Evolutionary conservation across 2,329 filamentous ascomycete species (phyloP).

Genomic region (Ampelomyces quisqualis): DNA sequence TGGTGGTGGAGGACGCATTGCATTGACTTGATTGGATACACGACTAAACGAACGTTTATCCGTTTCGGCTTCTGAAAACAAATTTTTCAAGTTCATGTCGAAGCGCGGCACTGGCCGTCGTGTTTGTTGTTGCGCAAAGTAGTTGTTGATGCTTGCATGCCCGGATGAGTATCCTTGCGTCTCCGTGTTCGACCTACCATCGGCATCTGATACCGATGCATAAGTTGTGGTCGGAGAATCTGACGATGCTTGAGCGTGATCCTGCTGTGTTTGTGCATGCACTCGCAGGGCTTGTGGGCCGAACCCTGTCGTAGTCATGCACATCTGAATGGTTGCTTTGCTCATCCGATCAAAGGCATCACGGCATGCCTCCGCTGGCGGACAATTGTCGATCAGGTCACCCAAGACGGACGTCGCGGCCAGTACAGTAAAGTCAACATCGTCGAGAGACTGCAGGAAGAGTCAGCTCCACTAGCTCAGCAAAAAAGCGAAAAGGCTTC

Average conservation of each 20-base stretch:
- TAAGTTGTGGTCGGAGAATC: conserved; percentile 29
- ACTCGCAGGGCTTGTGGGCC: conserved; percentile 50
- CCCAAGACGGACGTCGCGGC: conserved; percentile 89
- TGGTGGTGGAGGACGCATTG: conserved; percentile 35
- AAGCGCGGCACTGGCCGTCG: conserved; percentile 56
- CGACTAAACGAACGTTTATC: conserved; percentile 42
- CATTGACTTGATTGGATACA: conserved; percentile 40
- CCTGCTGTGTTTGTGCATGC: conserved; percentile 20
- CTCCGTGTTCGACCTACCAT: conserved; percentile 40
- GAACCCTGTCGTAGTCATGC: conserved; percentile 81
- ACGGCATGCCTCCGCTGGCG: conserved; percentile 88
- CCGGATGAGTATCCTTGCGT: conserved; percentile 28
- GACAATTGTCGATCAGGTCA: conserved; percentile 91
- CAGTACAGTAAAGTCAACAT: conserved; percentile 95
- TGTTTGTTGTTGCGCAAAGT: conserved; percentile 25
- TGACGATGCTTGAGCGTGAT: conserved; percentile 19
- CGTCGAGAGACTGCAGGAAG: conserved; percentile 69
- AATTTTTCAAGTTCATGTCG: conserved; percentile 50
- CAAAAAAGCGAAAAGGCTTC: background rate
- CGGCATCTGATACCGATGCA: conserved; percentile 30
- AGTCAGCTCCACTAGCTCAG: conserved; percentile 12
- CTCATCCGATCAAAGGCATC: conserved; percentile 95
- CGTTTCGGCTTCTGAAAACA: conserved; percentile 45
- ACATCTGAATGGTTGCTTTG: conserved; percentile 94
- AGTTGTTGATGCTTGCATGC: conserved; percentile 12